phyloP scores from a whole-genome alignment of 164 flowering plant genomes.

The Amborella trichopoda region DNA sequence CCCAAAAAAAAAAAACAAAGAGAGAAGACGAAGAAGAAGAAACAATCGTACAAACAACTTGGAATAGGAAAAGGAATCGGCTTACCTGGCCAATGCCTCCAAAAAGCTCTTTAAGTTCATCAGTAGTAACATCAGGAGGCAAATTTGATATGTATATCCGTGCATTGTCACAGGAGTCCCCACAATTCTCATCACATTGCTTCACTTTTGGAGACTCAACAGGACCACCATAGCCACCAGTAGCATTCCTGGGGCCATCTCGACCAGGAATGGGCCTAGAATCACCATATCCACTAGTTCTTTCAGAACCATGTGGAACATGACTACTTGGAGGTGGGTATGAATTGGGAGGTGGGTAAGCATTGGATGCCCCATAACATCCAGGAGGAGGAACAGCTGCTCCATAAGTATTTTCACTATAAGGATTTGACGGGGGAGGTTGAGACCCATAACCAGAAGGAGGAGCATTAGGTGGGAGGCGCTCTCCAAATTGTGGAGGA shows the following conservation, averaged over 20 bases:
- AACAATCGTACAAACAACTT: not conserved
- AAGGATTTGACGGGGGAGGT: not conserved
- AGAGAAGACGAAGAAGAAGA: too few relatives aligned
- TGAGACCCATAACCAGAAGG: conserved; percentile 62
- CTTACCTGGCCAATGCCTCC: conserved; percentile 98
- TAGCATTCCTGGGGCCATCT: conserved; percentile 16
- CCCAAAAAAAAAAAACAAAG: too few relatives aligned
- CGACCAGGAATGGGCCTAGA: conserved; percentile 2
- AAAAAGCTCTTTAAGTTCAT: conserved; percentile 81
- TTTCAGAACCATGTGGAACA: conserved; percentile 30
- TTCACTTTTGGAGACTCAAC: conserved; percentile 49
- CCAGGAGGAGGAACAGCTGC: not conserved
- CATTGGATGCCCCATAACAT: conserved; percentile 26
- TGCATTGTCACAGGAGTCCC: conserved; percentile 74
- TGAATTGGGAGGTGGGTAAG: conserved; percentile 12
- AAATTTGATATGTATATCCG: conserved; percentile 93
- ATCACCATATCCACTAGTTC: conserved; percentile 13
- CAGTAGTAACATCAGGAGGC: conserved; percentile 85
- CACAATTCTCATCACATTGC: conserved; percentile 92
- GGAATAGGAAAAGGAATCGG: not conserved
- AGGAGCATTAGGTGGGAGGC: conserved; percentile 33
- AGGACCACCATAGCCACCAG: conserved; percentile 37
- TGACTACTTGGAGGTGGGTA: conserved; percentile 18
- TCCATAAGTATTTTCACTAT: conserved; percentile 4
- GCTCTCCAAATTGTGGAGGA: too few relatives aligned